Evolutionary conservation across 148 eudicot species (phyloP), one percentile per base, ranked within the genome.

Genomic region (Pharnaceum exiguum): DNA sequence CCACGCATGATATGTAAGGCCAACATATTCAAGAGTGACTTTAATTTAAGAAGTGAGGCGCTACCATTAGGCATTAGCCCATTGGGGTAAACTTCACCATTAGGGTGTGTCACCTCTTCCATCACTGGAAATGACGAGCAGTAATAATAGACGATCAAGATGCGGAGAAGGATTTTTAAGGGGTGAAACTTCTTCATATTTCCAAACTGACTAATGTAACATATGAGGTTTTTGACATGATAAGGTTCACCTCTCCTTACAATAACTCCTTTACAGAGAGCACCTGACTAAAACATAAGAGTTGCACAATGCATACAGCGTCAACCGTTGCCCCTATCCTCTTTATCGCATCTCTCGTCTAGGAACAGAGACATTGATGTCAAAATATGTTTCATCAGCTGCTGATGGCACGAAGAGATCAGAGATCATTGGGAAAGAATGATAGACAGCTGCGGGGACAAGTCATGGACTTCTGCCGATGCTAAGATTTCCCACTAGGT

Each of bases 401-500:
- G 35, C 32, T 43, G 42, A 25, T 32, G 23, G 35, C 35, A 53
- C 2, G 51, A 55, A 46, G 44, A 18, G 46, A 59, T 51, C 71
- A 59, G 52, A 53, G 53, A 37, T 29, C 18, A 25, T 50, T 44
- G 63, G 49, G 43, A 29, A 60, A 61, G 61, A 68, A 45, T 60
- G 66, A 60, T 46, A 27, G 37, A 60, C 59, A 2, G 28, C 60
- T 57, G 32, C 5, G 10, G 36, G 48, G 49, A 24, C 63, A 28
- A 39, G 40, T 28, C 21, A 37, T 28, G 19, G 40, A 47, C 55
- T 39, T 46, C 56, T 42, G 29, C 38, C 15, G 12, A 52, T 26
- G 54, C 66, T 78, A 76, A 32, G 77, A 53, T 67, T 74, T 76
- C 15, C 80, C 87, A 63, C 72, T 59, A 4, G 87, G 91, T 67